phyloP scores from a whole-genome alignment of 1,284 basidiomycete genomes.

The Moniliophthora roreri region DNA sequence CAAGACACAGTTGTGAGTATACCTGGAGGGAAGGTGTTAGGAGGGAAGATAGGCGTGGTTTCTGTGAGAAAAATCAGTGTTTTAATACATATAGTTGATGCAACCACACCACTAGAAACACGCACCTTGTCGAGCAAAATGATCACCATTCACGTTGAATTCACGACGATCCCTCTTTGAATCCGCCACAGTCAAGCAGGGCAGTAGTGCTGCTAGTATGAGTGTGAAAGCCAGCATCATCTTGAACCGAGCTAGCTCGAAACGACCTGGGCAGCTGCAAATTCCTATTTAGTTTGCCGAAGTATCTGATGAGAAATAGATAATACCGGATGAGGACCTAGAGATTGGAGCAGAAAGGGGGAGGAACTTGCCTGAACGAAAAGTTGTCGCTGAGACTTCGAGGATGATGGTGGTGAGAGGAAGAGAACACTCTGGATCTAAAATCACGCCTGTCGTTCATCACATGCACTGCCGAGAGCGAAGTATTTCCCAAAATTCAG shows the following conservation, averaged over 20 bases:
- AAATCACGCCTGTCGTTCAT: too few species aligned
- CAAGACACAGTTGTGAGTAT: too few species aligned
- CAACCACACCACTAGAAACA: not conserved
- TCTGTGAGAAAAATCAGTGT: not conserved
- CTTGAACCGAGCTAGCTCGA: not conserved
- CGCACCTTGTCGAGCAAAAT: conserved; percentile 2
- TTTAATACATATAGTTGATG: not conserved
- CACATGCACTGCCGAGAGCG: too few species aligned
- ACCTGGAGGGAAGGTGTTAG: not conserved
- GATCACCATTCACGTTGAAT: not conserved
- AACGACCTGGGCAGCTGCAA: not conserved
- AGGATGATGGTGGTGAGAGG: conserved; percentile 5
- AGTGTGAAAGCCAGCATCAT: not conserved
- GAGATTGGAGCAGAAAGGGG: not conserved
- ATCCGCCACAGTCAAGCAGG: conserved; percentile 1
- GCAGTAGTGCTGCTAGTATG: not conserved
- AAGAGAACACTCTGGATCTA: too few species aligned
- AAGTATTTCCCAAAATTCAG: too few species aligned
- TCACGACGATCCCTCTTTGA: not conserved
- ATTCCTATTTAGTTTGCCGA: not conserved
- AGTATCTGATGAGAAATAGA: not conserved
- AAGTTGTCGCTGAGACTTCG: not conserved
- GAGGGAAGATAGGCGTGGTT: not conserved
- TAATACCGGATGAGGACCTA: too few species aligned
- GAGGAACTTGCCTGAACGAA: not conserved